phyloP scores from a whole-genome alignment of 1,284 basidiomycete species.

The Crepidotus sp. region DNA sequence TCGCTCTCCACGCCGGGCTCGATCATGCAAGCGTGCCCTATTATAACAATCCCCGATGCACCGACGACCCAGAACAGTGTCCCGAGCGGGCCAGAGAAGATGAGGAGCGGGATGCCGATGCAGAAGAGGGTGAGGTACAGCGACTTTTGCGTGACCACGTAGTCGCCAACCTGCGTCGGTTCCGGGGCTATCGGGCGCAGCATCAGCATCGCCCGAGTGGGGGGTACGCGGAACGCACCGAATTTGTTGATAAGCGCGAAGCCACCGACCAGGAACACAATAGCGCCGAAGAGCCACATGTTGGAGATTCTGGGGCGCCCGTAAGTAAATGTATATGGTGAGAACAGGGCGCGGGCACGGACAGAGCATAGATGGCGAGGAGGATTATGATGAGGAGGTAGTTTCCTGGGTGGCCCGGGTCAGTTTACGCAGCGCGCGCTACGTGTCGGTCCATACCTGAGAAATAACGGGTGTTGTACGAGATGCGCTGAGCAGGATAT shows the following conservation, averaged over 20 bases:
- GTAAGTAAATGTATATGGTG: not conserved
- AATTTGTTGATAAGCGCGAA: conserved; percentile 88
- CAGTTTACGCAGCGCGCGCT: conserved; percentile 3
- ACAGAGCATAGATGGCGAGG: conserved; percentile 88
- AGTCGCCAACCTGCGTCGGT: conserved; percentile 69
- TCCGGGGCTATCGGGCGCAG: conserved; percentile 48
- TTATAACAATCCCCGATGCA: conserved; percentile 64
- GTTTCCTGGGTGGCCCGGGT: conserved; percentile 49
- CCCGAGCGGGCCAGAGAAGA: conserved; percentile 56
- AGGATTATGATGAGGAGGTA: conserved; percentile 78
- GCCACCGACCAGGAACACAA: conserved; percentile 86
- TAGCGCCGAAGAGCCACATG: conserved; percentile 71
- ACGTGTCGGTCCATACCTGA: conserved; percentile 43
- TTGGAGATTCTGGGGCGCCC: conserved; percentile 54
- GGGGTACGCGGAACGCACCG: conserved; percentile 42
- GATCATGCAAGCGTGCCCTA: conserved; percentile 74
- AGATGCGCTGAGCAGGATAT: conserved; percentile 58
- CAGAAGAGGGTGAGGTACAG: conserved; percentile 77
- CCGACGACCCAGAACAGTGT: conserved; percentile 78
- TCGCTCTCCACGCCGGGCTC: conserved; percentile 89
- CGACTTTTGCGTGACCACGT: conserved; percentile 73
- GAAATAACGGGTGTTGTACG: conserved; percentile 92
- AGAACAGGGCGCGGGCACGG: conserved; percentile 26
- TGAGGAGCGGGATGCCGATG: conserved; percentile 67
- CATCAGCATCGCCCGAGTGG: conserved; percentile 1